These are phyloP conservation scores for Vinca major DNA, from an alignment of 305 asterid genomes.

Conservation along the genomic window DNA sequence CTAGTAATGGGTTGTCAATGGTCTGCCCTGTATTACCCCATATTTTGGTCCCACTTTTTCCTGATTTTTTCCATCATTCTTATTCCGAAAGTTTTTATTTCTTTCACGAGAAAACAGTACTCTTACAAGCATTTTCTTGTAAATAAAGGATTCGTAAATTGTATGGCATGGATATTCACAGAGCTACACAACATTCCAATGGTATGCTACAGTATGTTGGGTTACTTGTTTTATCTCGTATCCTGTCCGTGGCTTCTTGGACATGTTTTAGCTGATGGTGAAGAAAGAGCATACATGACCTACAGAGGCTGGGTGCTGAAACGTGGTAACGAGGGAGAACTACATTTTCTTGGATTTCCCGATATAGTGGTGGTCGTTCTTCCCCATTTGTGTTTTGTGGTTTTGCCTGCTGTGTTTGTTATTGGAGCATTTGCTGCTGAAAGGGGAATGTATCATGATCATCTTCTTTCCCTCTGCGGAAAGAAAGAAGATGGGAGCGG, in stretches of 20 bases:
- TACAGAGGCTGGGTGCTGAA: slow-evolving; percentile 71
- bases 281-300: slow-evolving; percentile 68
- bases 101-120: slow-evolving; percentile 35
- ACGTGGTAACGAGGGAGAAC: slow-evolving; percentile 21
- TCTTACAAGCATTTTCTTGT: slow-evolving; percentile 39
- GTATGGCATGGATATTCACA: slow-evolving; percentile 44
- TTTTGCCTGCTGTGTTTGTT: slow-evolving; percentile 48
- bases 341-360: slow-evolving; percentile 65
- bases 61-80: slow-evolving; percentile 39
- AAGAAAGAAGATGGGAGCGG: slow-evolving; percentile 67
- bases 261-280: slow-evolving; percentile 41
- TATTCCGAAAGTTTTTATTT: slow-evolving; percentile 46
- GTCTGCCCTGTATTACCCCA: slow-evolving; percentile 65
- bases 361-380: slow-evolving; percentile 86
- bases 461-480: slow-evolving; percentile 50
- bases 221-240: slow-evolving; percentile 69
- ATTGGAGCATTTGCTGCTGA: slow-evolving; percentile 53
- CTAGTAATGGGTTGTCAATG: slow-evolving; percentile 94
- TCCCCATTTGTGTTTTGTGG: slow-evolving; percentile 62
- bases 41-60: slow-evolving; percentile 47
- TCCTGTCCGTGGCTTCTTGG: slow-evolving; percentile 86
- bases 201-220: slow-evolving; percentile 38
- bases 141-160: slow-evolving; percentile 37
- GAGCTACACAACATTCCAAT: slow-evolving; percentile 43
- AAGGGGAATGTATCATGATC: slow-evolving; percentile 45